Base-by-base conservation (phyloP, 352 stramenopile genomes). In the Globisporangium cylindrosporum region DNA sequence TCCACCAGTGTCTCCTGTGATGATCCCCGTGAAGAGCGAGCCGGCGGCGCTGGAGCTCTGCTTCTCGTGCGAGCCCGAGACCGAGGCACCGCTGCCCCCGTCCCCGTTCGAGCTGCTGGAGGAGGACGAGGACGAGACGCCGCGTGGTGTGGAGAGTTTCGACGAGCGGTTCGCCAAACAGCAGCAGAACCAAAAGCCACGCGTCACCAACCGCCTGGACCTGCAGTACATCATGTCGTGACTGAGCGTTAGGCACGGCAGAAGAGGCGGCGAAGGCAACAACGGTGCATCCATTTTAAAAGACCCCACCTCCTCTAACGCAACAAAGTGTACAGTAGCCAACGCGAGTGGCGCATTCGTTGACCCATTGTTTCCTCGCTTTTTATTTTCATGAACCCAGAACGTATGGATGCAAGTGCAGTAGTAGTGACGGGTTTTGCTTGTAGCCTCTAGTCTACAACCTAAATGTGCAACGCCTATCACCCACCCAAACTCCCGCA, bases 161-260 rank as follows among this genome's bases (percentile, higher is more conserved):
- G 41, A 49, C 41, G 41, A 49, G 15, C 41, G 41, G 15, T 18
- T 49, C 41, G 41, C 41, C 1, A 49, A 49, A 5, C 34, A 25
- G 59, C 18, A 49, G 24, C 27, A 36, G 54, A 43, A 36, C 9
- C n/a, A 29, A 32, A 14, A 43, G 43, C 3, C 38, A n/a, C 41
- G 4, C 41, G 41, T 22, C 41, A 38, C 36, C 24, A 67, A 60
- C 36, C 66, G 66, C 20, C 36, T 71, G n/a, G 59, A 55, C 38
- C 25, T 71, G 49, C 48, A 67, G 66, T 71, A 58, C 60, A 71
- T 71, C 43, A 62, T 71, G 66, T 71, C 59, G 59, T 71, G 60
- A 67, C 38, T 71, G 60, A 63, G 38, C 22, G 25, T 54, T 53
- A 62, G 54, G 51, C 32, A 25, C 18, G 4, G 2, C 29, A 60